These are phyloP conservation scores for Backusella luteola DNA, from an alignment of 192 early-diverging fungal genomes.

Conservation along the genomic window DNA sequence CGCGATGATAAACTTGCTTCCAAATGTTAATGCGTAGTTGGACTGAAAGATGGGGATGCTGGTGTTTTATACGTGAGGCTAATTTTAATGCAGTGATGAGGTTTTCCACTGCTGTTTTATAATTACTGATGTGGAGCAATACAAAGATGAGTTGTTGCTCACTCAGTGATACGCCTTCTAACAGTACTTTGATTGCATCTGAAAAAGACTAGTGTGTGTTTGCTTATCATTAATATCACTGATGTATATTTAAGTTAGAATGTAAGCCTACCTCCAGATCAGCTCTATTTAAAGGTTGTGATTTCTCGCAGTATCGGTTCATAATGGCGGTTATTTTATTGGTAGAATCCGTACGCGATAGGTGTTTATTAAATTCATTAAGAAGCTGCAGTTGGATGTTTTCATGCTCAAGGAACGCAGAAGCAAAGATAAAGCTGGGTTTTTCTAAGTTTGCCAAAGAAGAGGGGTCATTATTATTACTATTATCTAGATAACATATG, in stretches of 20 bases:
- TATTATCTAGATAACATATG: background rate
- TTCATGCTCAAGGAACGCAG: background rate
- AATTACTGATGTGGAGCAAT: background rate
- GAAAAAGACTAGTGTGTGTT: background rate
- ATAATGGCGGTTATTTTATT: background rate
- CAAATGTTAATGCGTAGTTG: background rate
- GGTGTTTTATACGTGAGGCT: background rate
- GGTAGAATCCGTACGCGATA: background rate
- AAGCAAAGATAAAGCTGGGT: background rate
- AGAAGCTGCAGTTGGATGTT: background rate
- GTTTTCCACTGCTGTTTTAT: background rate
- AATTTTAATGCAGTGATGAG: background rate
- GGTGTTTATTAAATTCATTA: background rate
- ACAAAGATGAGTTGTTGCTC: background rate
- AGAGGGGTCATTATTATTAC: background rate
- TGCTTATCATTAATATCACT: background rate
- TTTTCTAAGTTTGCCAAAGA: background rate
- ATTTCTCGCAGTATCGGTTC: background rate
- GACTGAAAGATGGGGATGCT: background rate
- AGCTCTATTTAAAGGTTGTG: background rate
- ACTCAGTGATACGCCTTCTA: background rate
- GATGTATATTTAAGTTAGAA: too few relatives aligned
- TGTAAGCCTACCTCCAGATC: background rate
- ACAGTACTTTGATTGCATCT: background rate
- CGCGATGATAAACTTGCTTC: background rate